phyloP scores from a whole-genome alignment of 1,284 basidiomycete species.

The Inonotus hispidus region DNA sequence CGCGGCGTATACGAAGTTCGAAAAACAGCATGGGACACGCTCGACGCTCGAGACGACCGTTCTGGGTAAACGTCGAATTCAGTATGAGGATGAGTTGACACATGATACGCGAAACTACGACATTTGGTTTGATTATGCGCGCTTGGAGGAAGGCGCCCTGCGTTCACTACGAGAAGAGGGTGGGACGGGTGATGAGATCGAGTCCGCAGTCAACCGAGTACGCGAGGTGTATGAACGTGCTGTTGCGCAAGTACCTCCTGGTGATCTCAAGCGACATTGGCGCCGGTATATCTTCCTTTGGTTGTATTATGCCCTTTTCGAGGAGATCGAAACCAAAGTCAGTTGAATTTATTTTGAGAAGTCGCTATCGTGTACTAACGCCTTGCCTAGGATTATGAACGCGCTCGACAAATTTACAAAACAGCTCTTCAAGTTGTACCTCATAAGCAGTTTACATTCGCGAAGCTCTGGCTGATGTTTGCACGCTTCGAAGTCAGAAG shows the following conservation, averaged over 20 bases:
- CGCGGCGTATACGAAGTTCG: constrained; percentile 92
- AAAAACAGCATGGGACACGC: constrained; percentile 95
- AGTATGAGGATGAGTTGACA: constrained; percentile 91
- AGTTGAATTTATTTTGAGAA: constrained; percentile 16
- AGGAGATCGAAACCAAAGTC: constrained; percentile 92
- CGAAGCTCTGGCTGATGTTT: constrained; percentile 90
- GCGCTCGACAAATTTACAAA: constrained; percentile 89
- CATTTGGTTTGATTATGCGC: constrained; percentile 96
- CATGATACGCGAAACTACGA: constrained; percentile 94
- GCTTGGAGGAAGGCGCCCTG: constrained; percentile 88
- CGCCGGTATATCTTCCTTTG: constrained; percentile 95
- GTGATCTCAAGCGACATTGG: constrained; percentile 87
- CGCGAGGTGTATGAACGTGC: constrained; percentile 95
- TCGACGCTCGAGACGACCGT: constrained; percentile 90
- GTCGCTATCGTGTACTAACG: constrained; percentile 11
- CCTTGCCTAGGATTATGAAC: constrained; percentile 62
- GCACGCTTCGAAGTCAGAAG: constrained; percentile 90
- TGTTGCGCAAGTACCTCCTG: constrained; percentile 93
- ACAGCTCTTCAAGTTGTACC: constrained; percentile 87
- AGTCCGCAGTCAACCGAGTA: constrained; percentile 57
- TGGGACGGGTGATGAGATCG: constrained; percentile 54
- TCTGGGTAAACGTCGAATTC: constrained; percentile 91
- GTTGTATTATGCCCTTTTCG: constrained; percentile 95
- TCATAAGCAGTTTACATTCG: constrained; percentile 96
- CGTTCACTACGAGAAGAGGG: constrained; percentile 70